A percentile compares a stretch with the other conserved stretches of the same genome.
Conservation (phyloP, 192 early-diverging fungal genomes). For the Radiomyces spectabilis region DNA sequence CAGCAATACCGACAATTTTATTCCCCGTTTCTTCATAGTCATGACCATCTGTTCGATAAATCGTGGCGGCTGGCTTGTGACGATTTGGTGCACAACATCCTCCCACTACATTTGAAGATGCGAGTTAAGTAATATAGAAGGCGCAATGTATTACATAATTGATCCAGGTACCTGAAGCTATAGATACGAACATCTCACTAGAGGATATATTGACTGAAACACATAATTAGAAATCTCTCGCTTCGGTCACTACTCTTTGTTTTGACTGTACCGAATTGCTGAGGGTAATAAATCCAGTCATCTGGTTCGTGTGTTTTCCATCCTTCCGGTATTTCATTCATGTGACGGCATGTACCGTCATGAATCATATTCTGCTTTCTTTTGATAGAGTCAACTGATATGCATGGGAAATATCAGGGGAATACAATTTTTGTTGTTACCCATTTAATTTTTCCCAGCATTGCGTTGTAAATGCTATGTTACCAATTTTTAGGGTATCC, state of each 20-base stretch:
- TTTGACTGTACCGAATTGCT: slow-evolving; percentile 8
- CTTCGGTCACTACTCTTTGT: not conserved
- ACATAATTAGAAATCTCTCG: not conserved
- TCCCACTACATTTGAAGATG: too few species aligned
- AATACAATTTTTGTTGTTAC: not conserved
- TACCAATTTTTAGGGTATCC: too few species aligned
- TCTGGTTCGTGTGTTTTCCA: slow-evolving; percentile 14
- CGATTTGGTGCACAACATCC: slow-evolving; percentile 24
- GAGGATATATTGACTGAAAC: slow-evolving; percentile 12
- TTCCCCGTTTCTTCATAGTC: slow-evolving; percentile 7
- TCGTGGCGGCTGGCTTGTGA: slow-evolving; percentile 6
- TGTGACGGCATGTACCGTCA: slow-evolving; percentile 8
- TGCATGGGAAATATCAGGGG: not conserved
- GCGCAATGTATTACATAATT: too few species aligned
- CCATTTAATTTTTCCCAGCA: slow-evolving; percentile 25
- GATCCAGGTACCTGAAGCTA: slow-evolving; percentile 15
- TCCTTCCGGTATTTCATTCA: slow-evolving; percentile 5
- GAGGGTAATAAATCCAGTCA: slow-evolving; percentile 24
- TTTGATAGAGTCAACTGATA: not conserved
- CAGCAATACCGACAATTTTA: slow-evolving; percentile 11
- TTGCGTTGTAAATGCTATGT: slow-evolving; percentile 14
- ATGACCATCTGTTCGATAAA: slow-evolving; percentile 17
- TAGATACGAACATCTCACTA: not conserved
- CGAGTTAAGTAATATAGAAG: too few species aligned
- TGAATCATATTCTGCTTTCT: slow-evolving; percentile 21